Evolutionary conservation across 2,329 filamentous ascomycete genomes (phyloP), one percentile per base, ranked within the genome.

Genomic region (Clarireedia homoeocarpa): DNA sequence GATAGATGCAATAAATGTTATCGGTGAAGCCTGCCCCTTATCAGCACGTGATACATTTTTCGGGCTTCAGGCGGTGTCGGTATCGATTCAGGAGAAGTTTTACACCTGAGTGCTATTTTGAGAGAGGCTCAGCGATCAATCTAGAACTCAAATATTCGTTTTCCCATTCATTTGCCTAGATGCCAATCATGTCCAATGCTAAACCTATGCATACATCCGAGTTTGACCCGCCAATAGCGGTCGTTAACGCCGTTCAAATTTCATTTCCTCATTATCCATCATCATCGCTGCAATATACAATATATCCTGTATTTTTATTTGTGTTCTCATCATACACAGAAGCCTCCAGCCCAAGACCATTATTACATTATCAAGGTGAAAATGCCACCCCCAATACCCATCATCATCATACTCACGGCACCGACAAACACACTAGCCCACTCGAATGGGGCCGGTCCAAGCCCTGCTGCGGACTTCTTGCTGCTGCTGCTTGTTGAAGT

Each of bases 371-470:
- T 15, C 26, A 53, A 34, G 10, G 60, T 51, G 58, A 68, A 65
- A 2, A 67, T 15, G 2, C 62, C 62, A 26, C 62, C 61, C 27
- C 66, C 66, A 44, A 66, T n/a, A 45, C 66, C 61, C 58, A 65
- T 63, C 26, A 62, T 45, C 2, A 49, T 53, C 27, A 66, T 20
- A 14, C 51, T 58, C 6, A 66, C 39, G 14, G 46, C 57, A 27
- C 59, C 58, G 49, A 68, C 49, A 2, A 64, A 51, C 15, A 66
- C 59, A 39, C 54, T 50, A 17, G 59, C 59, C 65, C 66, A 67
- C 30, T 62, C 61, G 45, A 67, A 67, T 40, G 66, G 65, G 15
- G 61, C 57, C 2, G 61, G 62, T 10, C 61, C 58, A 10, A 39
- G n/a, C n/a, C 56, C 58, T 14, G 53, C 65, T 23, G 61, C 63